Base-by-base conservation (phyloP, 768 basidiomycete species). In the Tulasnella sp. region DNA sequence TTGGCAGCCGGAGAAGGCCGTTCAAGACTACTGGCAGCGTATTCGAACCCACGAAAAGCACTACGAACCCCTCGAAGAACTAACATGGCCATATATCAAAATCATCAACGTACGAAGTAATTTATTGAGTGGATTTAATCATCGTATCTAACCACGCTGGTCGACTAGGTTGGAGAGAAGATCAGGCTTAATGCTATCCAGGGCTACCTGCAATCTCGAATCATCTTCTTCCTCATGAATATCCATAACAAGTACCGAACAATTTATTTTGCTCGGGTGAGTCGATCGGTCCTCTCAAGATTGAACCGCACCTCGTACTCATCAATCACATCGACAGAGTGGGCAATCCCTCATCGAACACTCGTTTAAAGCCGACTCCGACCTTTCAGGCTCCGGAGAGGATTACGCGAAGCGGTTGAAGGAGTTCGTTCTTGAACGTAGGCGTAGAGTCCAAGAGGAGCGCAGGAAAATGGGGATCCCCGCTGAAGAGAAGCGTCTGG, bases 181-280 rank as follows among this genome's bases (percentile, higher is more conserved):
- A 97, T 99, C 78, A 92, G 94, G 87, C 90, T 98, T 78, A 98
- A 99, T 82, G 94, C 93, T 75, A 92, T 96, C 81, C 90, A 92
- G 83, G 95, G 95, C 77, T 97, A 97, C 82, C 86, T 97, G 3
- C 93, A 95, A 85, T 95, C 95, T 2, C 87, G 97, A 79, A 96
- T 98, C 79, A 94, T 99, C 35, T 99, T 99, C 88, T 99, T 98
- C 88, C 87, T 99, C 69, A 99, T 99, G 98, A 99, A 99, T 83
- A 98, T 99, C 71, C 97, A 99, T 85, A 98, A 96, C 82, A 88
- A 89, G 80, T 93, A 91, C 83, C 88, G 97, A 29, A 95, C 92
- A 70, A 99, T 99, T 80, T 99, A 96, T 84, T 98, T 99, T 85
- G 97, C 97, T 5, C 87, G 97, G 55, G 96, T 98, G 82, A 79